These are phyloP conservation scores for Pseudophaeomoniella oleicola DNA, from an alignment of 2,329 filamentous ascomycete genomes.

Conservation along the genomic window DNA sequence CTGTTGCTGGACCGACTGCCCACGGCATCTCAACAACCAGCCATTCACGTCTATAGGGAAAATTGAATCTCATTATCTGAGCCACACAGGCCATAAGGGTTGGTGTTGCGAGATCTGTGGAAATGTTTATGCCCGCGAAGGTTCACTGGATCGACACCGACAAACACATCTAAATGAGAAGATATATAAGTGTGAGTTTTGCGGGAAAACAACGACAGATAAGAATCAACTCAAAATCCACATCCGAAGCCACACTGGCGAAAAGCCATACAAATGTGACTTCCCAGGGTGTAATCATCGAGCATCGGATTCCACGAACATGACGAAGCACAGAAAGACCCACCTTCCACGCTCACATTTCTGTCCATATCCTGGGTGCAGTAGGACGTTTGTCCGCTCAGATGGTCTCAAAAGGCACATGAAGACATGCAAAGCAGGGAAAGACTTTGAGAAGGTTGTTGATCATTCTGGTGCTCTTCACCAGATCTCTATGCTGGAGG, in stretches of 20 bases:
- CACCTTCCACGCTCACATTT: neutral
- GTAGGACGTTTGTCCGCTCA: neutral
- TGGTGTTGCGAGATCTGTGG: neutral
- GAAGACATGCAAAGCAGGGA: neutral
- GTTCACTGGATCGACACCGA: neutral
- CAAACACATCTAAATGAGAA: neutral
- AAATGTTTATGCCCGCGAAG: neutral
- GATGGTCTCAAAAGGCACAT: neutral
- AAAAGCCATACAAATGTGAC: slow-evolving; percentile 70
- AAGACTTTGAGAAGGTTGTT: neutral
- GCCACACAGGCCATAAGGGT: neutral
- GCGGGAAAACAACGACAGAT: neutral
- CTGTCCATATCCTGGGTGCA: neutral
- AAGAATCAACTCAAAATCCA: slow-evolving; percentile 80
- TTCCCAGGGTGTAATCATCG: slow-evolving; percentile 46
- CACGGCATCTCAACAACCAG: neutral
- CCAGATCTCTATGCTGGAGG: too few relatives aligned
- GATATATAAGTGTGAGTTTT: neutral
- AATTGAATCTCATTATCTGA: neutral
- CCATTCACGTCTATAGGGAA: neutral
- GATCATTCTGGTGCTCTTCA: too few relatives aligned
- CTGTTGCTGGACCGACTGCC: neutral
- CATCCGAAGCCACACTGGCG: slow-evolving; percentile 71
- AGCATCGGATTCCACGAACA: neutral
- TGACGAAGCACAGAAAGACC: neutral